Base-by-base conservation (phyloP, 371 early-diverging fungal genomes). In the Zopfochytrium polystomum region DNA sequence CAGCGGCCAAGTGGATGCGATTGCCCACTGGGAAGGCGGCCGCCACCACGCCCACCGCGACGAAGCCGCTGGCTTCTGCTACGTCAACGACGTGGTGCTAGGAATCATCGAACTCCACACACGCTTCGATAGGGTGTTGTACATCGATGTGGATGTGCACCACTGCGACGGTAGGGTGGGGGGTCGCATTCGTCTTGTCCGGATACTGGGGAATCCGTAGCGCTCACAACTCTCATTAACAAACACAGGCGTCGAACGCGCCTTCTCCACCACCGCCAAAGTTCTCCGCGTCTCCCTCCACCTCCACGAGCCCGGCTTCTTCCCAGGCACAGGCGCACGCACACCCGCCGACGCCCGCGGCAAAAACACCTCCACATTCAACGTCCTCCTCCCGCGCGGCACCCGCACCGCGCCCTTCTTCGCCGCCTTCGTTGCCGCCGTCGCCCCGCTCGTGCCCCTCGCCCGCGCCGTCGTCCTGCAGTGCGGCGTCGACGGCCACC, bases 11-110 rank as follows among this genome's bases (percentile, higher is more conserved):
- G 71, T 78, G 34, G 78, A 81, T 32, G 69, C 84, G 18, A 89
- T 82, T 3, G 79, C 93, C 30, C 83, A 91, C 62, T 93, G 91
- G 91, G 86, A 87, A 26, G 93, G 93, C n/a, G 93, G 93, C 9
- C 75, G 86, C 66, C 87, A 88, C 60, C 87, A 88, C 61, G 81
- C 89, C 52, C 42, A 45, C 22, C 51, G 52, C 20, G 62, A 58
- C 34, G 68, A 73, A 32, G 88, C 93, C 0, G 76, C 82, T 25
- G 95, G 95, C 2, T 94, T 91, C 74, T 94, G 95, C 73, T 90
- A 90, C 63, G 82, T 89, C 44, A 93, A 92, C 71, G 95, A 94
- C 58, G 86, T 91, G 50, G 92, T 92, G 0, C 70, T 93, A 18
- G 88, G 82, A 2, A 90, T 93, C 26, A 68, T 88, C 52, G 84